Evolutionary conservation across 129 eudicot genomes (phyloP).

Genomic region (Pulicaria dysenterica): DNA sequence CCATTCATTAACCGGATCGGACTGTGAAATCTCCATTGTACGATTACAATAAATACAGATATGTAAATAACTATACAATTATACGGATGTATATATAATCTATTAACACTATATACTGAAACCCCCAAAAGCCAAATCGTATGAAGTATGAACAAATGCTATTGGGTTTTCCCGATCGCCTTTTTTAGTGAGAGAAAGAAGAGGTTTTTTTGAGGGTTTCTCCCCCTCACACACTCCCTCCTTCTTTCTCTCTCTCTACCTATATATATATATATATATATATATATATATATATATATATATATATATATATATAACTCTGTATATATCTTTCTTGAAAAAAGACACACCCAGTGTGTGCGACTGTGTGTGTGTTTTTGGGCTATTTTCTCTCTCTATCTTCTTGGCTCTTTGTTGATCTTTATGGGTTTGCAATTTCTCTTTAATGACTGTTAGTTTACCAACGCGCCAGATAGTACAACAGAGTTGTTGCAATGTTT

Average conservation of each 20-base stretch:
- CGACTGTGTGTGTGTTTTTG: conserved; percentile 2
- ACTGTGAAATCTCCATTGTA: conserved; percentile 56
- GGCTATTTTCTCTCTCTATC: conserved; percentile 28
- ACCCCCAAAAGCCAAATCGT: conserved; percentile 17
- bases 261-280: conserved; percentile 14
- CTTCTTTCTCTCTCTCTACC: conserved; percentile 26
- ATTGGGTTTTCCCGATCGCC: conserved; percentile 34
- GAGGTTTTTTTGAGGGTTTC: conserved; percentile 42
- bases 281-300: conserved; percentile 22
- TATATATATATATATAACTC: conserved; percentile 7
- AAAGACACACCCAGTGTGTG: conserved; percentile 22
- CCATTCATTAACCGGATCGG: conserved; percentile 74
- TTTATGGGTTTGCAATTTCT: conserved; percentile 15
- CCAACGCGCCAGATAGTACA: conserved; percentile 34
- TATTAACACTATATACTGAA: conserved; percentile 37
- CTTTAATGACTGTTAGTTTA: conserved; percentile 27
- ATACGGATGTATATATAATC: background rate
- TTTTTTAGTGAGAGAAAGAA: conserved; percentile 37
- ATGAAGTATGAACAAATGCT: conserved; percentile 26
- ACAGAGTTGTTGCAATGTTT: conserved; percentile 17
- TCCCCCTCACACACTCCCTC: conserved; percentile 15
- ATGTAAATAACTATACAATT: conserved; percentile 30
- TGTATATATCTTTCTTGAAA: conserved; percentile 28
- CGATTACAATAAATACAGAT: conserved; percentile 23
- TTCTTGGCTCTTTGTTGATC: conserved; percentile 24